Evolutionary conservation across 2,329 filamentous ascomycete genomes (phyloP).

Genomic region (Lachnellula hyalina): DNA sequence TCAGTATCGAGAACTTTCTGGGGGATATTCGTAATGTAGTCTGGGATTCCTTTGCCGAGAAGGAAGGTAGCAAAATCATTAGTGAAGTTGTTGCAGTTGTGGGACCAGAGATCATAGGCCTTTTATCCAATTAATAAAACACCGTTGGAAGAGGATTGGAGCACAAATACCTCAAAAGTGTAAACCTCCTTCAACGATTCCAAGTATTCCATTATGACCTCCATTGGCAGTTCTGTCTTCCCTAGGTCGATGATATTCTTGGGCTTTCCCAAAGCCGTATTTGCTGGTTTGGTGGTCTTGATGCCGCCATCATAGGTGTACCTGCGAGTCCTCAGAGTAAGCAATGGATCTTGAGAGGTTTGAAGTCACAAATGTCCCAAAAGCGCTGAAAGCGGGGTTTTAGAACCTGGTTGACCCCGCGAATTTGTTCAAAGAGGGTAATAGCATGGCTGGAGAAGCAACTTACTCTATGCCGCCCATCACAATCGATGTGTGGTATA

Average conservation of each 20-base stretch:
- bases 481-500: slow-evolving; percentile 92
- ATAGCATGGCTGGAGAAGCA: too few species aligned
- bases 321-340: too few species aligned
- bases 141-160: neutral
- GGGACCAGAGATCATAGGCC: slow-evolving; percentile 82
- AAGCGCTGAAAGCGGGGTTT: too few species aligned
- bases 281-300: slow-evolving; percentile 72
- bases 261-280: slow-evolving; percentile 80
- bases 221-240: slow-evolving; percentile 69
- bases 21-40: slow-evolving; percentile 79
- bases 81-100: slow-evolving; percentile 98
- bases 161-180: slow-evolving; percentile 58
- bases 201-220: slow-evolving; percentile 81
- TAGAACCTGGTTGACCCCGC: too few species aligned
- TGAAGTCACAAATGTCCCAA: too few species aligned
- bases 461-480: slow-evolving; percentile 65
- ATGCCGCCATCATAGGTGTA: slow-evolving; percentile 89
- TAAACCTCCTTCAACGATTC: slow-evolving; percentile 79
- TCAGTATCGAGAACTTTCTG: slow-evolving; percentile 80
- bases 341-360: too few species aligned
- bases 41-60: slow-evolving; percentile 80
- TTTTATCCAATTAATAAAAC: slow-evolving; percentile 30
- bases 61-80: slow-evolving; percentile 90
- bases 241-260: slow-evolving; percentile 73
- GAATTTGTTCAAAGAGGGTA: too few species aligned